A percentile compares a stretch with the other conserved stretches of the same genome.
Conservation (phyloP, 2,329 filamentous ascomycete genomes). For the Stemphylium beticola region DNA sequence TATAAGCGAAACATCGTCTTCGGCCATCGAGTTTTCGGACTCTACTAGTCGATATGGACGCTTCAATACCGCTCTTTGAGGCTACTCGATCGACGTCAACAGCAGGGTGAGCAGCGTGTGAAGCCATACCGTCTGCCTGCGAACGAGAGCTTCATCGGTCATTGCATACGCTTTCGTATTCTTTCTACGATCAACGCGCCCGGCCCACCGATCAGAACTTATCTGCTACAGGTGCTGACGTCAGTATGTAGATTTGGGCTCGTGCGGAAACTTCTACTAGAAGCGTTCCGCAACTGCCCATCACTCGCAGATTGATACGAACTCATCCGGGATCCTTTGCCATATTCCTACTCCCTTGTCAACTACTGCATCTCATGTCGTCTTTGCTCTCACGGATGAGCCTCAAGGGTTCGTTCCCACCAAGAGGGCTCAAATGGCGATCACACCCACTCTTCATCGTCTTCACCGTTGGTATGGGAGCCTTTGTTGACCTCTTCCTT, state of each 20-base stretch:
- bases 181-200: not conserved
- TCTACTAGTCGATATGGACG: no score
- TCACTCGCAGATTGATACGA: not conserved
- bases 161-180: not conserved
- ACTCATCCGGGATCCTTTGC: not conserved
- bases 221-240: not conserved
- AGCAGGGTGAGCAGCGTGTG: no score
- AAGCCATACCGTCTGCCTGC: no score
- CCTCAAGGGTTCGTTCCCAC: slow-evolving; percentile 6
- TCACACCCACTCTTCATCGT: slow-evolving; percentile 66
- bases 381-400: not conserved
- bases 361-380: not conserved
- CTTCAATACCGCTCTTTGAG: no score
- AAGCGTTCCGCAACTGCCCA: not conserved
- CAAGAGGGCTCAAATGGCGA: slow-evolving; percentile 57
- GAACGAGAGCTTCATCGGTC: not conserved
- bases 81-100: no score
- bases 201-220: not conserved
- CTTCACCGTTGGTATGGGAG: slow-evolving; percentile 60
- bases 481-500: slow-evolving; percentile 66
- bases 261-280: slow-evolving; percentile 1
- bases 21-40: no score
- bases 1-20: no score
- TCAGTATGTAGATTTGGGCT: slow-evolving; percentile 2
- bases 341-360: not conserved